A percentile compares a stretch with the other conserved stretches of the same genome.
Conservation (phyloP, 139 green algal genomes). For the Chlorella sp. region DNA sequence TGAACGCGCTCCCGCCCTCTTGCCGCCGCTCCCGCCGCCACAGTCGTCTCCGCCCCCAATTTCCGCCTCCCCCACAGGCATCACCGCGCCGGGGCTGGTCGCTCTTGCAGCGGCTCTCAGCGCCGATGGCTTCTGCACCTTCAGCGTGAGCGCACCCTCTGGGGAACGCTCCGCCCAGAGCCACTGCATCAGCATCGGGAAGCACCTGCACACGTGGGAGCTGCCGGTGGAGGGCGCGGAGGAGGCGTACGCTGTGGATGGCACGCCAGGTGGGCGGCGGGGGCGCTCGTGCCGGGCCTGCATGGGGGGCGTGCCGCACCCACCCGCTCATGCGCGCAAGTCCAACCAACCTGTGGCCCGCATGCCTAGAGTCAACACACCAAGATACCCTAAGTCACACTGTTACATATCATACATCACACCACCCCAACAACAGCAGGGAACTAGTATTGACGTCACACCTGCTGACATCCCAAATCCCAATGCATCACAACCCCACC, state of each 20-base stretch:
- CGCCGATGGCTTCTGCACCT: slow-evolving; percentile 35
- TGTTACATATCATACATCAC: too few species aligned
- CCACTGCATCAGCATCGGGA: slow-evolving; percentile 73
- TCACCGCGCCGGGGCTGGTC: slow-evolving; percentile 68
- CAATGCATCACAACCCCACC: background rate
- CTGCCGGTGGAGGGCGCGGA: slow-evolving; percentile 46
- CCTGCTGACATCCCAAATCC: background rate
- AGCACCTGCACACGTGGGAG: slow-evolving; percentile 42
- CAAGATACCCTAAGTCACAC: background rate
- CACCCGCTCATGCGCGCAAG: background rate
- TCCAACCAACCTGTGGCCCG: background rate
- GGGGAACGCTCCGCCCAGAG: slow-evolving; percentile 69
- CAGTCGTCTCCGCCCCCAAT: background rate
- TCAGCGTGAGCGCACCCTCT: slow-evolving; percentile 61
- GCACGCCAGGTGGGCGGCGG: slow-evolving; percentile 35
- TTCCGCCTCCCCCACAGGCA: slow-evolving; percentile 41
- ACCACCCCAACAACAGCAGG: too few species aligned
- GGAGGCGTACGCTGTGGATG: slow-evolving; percentile 55
- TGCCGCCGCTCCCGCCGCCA: background rate
- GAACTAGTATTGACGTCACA: background rate
- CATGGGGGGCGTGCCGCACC: background rate
- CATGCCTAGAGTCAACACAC: background rate
- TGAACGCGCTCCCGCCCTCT: too few species aligned
- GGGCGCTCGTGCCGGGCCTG: too few species aligned
- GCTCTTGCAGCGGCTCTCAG: slow-evolving; percentile 58